These are phyloP conservation scores for Entomortierella lignicola DNA, from an alignment of 192 early-diverging fungal species.

Conservation along the genomic window DNA sequence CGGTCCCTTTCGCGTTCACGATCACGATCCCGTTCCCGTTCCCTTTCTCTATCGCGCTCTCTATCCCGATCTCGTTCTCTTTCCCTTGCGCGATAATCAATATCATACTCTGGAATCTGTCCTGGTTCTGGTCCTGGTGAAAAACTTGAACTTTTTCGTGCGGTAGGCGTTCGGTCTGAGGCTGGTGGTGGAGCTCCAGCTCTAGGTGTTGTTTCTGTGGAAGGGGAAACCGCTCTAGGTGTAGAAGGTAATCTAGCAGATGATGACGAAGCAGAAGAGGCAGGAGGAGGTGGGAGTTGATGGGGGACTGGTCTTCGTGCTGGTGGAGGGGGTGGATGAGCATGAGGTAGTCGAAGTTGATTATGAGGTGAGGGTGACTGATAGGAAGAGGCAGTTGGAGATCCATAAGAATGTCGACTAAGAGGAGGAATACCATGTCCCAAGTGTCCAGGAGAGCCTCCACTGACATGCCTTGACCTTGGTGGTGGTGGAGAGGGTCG, in stretches of 20 bases:
- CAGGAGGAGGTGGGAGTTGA: conserved; percentile 34
- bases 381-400: conserved; percentile 24
- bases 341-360: conserved; percentile 46
- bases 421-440: conserved; percentile 27
- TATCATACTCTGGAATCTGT: conserved; percentile 50
- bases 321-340: conserved; percentile 50
- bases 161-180: neutral
- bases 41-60: conserved; percentile 23
- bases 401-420: conserved; percentile 26
- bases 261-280: conserved; percentile 14
- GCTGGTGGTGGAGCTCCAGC: conserved; percentile 6
- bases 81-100: conserved; percentile 32
- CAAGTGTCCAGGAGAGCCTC: conserved; percentile 34
- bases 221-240: conserved; percentile 21
- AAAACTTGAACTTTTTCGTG: conserved; percentile 4
- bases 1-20: conserved; percentile 34
- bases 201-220: conserved; percentile 3
- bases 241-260: neutral
- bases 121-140: conserved; percentile 41
- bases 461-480: conserved; percentile 43
- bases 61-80: conserved; percentile 28
- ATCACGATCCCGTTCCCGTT: conserved; percentile 37
- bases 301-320: conserved; percentile 41
- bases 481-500: conserved; percentile 51
- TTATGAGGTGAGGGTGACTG: conserved; percentile 52